Percentiles rank a stretch among this genome's conserved stretches.
Conservation (phyloP, 1,284 basidiomycete genomes). For the Anthracocystis walkeri region DNA sequence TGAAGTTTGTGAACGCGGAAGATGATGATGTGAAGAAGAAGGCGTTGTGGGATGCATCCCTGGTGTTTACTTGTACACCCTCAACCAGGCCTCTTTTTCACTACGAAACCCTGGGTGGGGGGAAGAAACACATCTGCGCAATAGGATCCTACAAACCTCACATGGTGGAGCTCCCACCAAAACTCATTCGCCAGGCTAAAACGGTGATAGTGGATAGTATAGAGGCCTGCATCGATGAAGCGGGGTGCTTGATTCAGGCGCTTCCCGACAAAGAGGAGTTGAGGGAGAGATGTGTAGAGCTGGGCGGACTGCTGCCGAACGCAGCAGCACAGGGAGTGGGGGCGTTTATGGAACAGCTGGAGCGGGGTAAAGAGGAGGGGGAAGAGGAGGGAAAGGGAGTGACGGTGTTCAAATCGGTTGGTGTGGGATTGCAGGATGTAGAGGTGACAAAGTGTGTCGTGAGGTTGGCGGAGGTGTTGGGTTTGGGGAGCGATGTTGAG, state of each 20-base stretch:
- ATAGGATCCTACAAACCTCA: slow-evolving; percentile 31
- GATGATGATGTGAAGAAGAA: not conserved
- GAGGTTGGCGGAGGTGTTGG: not conserved
- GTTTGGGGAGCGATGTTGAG: slow-evolving; percentile 10
- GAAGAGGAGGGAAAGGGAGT: not conserved
- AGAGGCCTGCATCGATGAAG: slow-evolving; percentile 25
- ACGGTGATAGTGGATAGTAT: slow-evolving; percentile 24
- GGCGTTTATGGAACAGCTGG: slow-evolving; percentile 1
- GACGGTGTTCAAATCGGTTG: slow-evolving; percentile 41
- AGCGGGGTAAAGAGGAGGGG: not conserved
- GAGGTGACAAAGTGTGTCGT: slow-evolving; percentile 34
- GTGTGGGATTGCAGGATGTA: slow-evolving; percentile 42
- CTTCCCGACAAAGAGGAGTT: not conserved
- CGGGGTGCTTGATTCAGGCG: slow-evolving; percentile 33
- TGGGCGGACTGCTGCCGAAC: not conserved
- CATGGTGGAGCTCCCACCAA: slow-evolving; percentile 32
- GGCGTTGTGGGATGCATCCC: not conserved
- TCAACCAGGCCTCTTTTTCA: slow-evolving; percentile 12
- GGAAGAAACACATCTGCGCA: slow-evolving; percentile 14
- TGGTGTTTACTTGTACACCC: slow-evolving; percentile 41
- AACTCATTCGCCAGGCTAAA: not conserved
- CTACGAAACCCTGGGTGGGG: not conserved
- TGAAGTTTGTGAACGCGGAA: not conserved
- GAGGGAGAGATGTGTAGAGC: not conserved
- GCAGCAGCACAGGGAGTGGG: not conserved